A percentile compares a stretch with the other conserved stretches of the same genome.
Conservation (phyloP, 2,329 filamentous ascomycete genomes). For the Aspergillus phoenicis region DNA sequence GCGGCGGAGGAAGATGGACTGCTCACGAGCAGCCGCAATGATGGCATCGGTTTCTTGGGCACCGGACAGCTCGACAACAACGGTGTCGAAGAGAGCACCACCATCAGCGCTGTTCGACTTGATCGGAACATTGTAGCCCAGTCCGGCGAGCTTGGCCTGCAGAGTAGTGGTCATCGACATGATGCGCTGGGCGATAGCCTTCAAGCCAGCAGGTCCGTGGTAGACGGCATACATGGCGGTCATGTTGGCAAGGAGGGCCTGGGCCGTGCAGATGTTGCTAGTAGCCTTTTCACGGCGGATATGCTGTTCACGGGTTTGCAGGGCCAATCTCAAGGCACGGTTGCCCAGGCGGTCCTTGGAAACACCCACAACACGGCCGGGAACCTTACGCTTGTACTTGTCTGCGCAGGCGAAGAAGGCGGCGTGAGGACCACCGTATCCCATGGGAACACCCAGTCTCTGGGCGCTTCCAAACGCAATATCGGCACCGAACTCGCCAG, state of each 20-base stretch:
- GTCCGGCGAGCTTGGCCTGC: conserved; percentile 63
- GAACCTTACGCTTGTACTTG: conserved; percentile 91
- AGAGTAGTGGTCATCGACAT: conserved; percentile 71
- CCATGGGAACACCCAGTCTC: conserved; percentile 87
- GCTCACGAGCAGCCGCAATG: conserved; percentile 53
- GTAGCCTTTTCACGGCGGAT: conserved; percentile 96
- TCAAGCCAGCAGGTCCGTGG: conserved; percentile 82
- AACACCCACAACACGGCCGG: conserved; percentile 84
- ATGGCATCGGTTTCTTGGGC: conserved; percentile 56
- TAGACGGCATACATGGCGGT: conserved; percentile 92
- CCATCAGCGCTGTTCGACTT: conserved; percentile 59
- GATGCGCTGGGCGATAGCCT: conserved; percentile 77
- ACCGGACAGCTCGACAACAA: conserved; percentile 64
- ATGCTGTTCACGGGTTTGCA: conserved; percentile 95
- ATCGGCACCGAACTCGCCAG: conserved; percentile 92
- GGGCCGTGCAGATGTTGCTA: conserved; percentile 95
- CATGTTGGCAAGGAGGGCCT: conserved; percentile 94
- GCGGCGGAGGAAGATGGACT: conserved; percentile 64
- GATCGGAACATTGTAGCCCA: conserved; percentile 66
- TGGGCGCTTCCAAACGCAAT: conserved; percentile 93
- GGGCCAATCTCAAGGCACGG: conserved; percentile 76
- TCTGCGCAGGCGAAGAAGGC: conserved; percentile 93
- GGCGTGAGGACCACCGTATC: conserved; percentile 91
- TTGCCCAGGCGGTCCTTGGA: conserved; percentile 88
- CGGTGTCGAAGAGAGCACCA: conserved; percentile 74